A percentile compares a stretch with the other conserved stretches of the same genome.
Evolutionary conservation across 1,284 basidiomycete species (phyloP).

Genomic region (Melampsora americana): DNA sequence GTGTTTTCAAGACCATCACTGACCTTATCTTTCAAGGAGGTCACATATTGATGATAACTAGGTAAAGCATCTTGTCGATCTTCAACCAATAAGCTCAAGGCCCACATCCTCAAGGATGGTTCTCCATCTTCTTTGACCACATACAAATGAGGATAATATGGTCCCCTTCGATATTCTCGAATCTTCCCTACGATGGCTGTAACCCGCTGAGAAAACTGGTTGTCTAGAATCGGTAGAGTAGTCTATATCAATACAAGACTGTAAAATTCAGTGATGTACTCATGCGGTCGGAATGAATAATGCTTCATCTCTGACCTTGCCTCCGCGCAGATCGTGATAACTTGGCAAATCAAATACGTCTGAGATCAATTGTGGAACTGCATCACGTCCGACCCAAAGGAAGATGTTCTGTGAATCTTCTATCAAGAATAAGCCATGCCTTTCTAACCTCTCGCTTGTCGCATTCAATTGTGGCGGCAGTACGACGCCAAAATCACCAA

Average conservation of each 20-base stretch:
- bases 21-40: slow-evolving; percentile 72
- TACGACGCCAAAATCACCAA: slow-evolving; percentile 74
- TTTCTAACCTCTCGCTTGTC: slow-evolving; percentile 86
- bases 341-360: slow-evolving; percentile 90
- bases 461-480: slow-evolving; percentile 83
- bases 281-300: not conserved
- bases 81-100: slow-evolving; percentile 87
- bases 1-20: not conserved
- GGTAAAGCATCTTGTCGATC: slow-evolving; percentile 91
- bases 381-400: slow-evolving; percentile 94
- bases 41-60: slow-evolving; percentile 90
- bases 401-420: slow-evolving; percentile 98
- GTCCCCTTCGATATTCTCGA: slow-evolving; percentile 76
- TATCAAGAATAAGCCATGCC: slow-evolving; percentile 93
- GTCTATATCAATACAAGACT: slow-evolving; percentile 58
- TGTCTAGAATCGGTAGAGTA: slow-evolving; percentile 82
- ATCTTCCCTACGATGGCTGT: slow-evolving; percentile 91
- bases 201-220: slow-evolving; percentile 85
- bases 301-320: slow-evolving; percentile 66
- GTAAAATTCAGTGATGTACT: not conserved
- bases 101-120: slow-evolving; percentile 81
- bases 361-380: slow-evolving; percentile 85
- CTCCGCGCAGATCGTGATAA: slow-evolving; percentile 82
- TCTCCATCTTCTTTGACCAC: slow-evolving; percentile 98
- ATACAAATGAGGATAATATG: slow-evolving; percentile 92